A percentile compares a stretch with the other conserved stretches of the same genome.
These are phyloP conservation scores for Stevia rebaudiana DNA, from an alignment of 140 eudicot genomes.

Conservation along the genomic window DNA sequence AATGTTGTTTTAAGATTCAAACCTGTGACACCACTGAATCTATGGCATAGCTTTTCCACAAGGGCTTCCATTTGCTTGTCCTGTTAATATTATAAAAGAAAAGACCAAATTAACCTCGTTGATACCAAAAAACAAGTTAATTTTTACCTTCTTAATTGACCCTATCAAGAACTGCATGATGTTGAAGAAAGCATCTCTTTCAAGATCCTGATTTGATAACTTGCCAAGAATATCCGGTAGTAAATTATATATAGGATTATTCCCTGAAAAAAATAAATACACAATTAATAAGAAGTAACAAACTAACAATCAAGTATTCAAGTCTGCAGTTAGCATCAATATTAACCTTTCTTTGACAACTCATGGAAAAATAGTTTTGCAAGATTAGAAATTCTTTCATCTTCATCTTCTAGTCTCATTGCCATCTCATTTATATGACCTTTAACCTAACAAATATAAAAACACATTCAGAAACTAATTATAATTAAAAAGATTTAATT, in stretches of 20 bases:
- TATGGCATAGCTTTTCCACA: conserved; percentile 89
- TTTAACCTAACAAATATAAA: conserved; percentile 52
- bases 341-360: conserved; percentile 80
- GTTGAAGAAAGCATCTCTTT: conserved; percentile 72
- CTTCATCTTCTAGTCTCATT: conserved; percentile 81
- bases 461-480: conserved; percentile 21
- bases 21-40: conserved; percentile 94
- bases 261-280: conserved; percentile 42
- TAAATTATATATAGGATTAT: conserved; percentile 86
- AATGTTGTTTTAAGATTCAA: not conserved
- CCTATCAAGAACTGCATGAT: conserved; percentile 94
- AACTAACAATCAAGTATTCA: no score
- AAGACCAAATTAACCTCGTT: not conserved
- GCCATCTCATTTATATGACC: conserved; percentile 97
- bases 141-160: conserved; percentile 81
- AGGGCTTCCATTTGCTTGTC: conserved; percentile 99
- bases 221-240: conserved; percentile 96
- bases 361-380: conserved; percentile 84
- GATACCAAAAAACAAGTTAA: not conserved
- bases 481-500: not conserved
- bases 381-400: conserved; percentile 81
- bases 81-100: conserved; percentile 29
- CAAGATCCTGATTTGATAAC: conserved; percentile 65
- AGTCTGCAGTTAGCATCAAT: conserved; percentile 6
- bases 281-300: not conserved